Conservation (phyloP, 2,329 filamentous ascomycete genomes). For the Cladosporium sp. region DNA sequence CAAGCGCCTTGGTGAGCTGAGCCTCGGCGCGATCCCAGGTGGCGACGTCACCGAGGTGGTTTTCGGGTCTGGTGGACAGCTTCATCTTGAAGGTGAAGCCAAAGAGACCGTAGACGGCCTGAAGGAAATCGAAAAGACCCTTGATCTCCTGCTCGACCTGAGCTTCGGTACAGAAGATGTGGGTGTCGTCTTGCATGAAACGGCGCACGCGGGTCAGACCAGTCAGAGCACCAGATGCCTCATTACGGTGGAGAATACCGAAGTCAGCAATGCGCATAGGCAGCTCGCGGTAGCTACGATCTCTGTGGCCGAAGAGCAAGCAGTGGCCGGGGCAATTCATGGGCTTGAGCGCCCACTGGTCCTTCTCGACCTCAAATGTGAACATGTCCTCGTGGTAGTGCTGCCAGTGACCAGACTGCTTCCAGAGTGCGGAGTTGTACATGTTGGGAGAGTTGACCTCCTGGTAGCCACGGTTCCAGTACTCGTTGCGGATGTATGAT, state of each 20-base stretch:
- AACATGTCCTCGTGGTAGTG: slow-evolving; percentile 97
- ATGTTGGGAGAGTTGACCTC: slow-evolving; percentile 97
- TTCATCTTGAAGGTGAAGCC: slow-evolving; percentile 92
- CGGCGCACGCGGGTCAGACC: slow-evolving; percentile 88
- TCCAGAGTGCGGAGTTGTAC: slow-evolving; percentile 92
- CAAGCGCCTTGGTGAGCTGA: slow-evolving; percentile 72
- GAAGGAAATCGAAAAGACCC: slow-evolving; percentile 81
- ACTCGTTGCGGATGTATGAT: slow-evolving; percentile 76
- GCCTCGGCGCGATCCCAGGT: slow-evolving; percentile 88
- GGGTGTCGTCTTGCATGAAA: slow-evolving; percentile 94
- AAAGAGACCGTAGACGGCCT: slow-evolving; percentile 73
- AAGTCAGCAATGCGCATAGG: slow-evolving; percentile 94
- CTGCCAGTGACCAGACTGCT: slow-evolving; percentile 90
- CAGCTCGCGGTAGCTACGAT: slow-evolving; percentile 82
- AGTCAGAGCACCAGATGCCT: slow-evolving; percentile 85
- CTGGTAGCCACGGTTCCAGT: slow-evolving; percentile 88
- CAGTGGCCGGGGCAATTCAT: slow-evolving; percentile 99
- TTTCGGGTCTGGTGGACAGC: slow-evolving; percentile 85
- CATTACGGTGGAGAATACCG: slow-evolving; percentile 91
- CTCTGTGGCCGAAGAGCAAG: slow-evolving; percentile 77
- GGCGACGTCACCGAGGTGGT: slow-evolving; percentile 78
- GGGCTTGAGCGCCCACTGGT: slow-evolving; percentile 80
- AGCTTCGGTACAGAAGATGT: slow-evolving; percentile 88
- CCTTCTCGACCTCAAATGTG: slow-evolving; percentile 78
- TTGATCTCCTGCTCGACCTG: slow-evolving; percentile 75